Percentiles rank a stretch among this genome's conserved stretches.
Conservation (phyloP, 2,329 filamentous ascomycete genomes). For the Aciculosporium take region DNA sequence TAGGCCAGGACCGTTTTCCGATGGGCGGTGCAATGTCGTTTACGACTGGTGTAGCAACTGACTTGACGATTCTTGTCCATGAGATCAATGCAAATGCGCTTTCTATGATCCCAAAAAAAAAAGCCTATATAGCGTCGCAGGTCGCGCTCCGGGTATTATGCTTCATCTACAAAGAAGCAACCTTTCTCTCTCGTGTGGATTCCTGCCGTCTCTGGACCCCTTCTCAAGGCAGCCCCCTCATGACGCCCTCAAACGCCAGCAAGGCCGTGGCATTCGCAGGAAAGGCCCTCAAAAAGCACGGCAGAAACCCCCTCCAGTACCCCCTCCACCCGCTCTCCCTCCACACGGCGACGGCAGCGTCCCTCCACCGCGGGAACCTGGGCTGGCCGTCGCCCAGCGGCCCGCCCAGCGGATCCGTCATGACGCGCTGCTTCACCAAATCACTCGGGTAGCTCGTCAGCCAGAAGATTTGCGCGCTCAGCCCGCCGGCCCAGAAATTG, state of each 20-base stretch:
- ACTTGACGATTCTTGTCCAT: too few relatives aligned
- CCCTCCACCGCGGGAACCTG: conserved; percentile 60
- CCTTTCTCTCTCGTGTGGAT: too few relatives aligned
- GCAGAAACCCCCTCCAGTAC: conserved; percentile 87
- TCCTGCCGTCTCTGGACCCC: too few relatives aligned
- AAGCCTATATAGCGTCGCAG: too few relatives aligned
- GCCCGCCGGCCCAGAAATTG: conserved; percentile 94
- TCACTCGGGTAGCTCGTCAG: conserved; percentile 81
- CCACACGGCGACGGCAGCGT: conserved; percentile 66
- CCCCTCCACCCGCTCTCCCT: conserved; percentile 61
- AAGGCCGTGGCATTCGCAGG: conserved; percentile 91
- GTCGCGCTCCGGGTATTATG: too few relatives aligned
- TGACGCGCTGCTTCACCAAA: conserved; percentile 89
- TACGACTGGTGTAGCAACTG: too few relatives aligned
- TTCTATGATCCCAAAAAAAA: too few relatives aligned
- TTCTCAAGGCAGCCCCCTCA: conserved; percentile 46
- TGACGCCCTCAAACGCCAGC: conserved; percentile 84
- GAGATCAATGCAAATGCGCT: too few relatives aligned
- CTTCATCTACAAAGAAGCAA: background rate
- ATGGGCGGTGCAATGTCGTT: too few relatives aligned
- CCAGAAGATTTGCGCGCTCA: conserved; percentile 93
- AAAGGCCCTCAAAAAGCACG: conserved; percentile 86
- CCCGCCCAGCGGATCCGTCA: conserved; percentile 82
- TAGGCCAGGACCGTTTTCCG: too few relatives aligned
- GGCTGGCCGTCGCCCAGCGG: conserved; percentile 50